Evolutionary conservation across 2,329 filamentous ascomycete genomes (phyloP).

Genomic region (Capronia epimyces): DNA sequence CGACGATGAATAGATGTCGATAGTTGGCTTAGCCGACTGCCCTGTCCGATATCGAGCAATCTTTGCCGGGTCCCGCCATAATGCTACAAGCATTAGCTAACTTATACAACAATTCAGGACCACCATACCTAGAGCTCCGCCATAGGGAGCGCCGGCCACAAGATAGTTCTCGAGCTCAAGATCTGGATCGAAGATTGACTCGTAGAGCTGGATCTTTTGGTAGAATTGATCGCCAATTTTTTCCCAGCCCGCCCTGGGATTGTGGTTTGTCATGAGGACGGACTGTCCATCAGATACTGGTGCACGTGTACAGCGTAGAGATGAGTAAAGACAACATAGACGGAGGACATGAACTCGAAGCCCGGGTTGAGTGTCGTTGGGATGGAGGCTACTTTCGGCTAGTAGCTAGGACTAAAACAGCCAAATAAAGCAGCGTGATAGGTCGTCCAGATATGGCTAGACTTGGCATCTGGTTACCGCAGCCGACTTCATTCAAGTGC

Average conservation of each 20-base stretch:
- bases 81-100: conserved; percentile 50
- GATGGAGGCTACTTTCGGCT: not conserved
- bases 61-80: conserved; percentile 84
- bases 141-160: conserved; percentile 85
- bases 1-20: conserved; percentile 90
- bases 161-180: conserved; percentile 93
- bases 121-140: conserved; percentile 77
- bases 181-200: conserved; percentile 85
- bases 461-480: not conserved
- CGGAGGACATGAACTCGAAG: not conserved
- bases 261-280: conserved; percentile 44
- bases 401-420: not conserved
- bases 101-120: not conserved
- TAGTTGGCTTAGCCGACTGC: conserved; percentile 69
- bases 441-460: not conserved
- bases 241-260: conserved; percentile 87
- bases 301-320: not conserved
- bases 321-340: not conserved
- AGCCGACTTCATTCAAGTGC: not conserved
- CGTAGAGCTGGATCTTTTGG: conserved; percentile 89
- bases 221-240: conserved; percentile 90
- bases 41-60: conserved; percentile 70
- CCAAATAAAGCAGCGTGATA: not conserved
- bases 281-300: conserved; percentile 6
- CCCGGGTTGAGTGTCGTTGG: not conserved